Percentiles rank a stretch among this genome's conserved stretches.
Evolutionary conservation across 169 alveolate genomes (phyloP).

Genomic region (Cryptosporidium canis): DNA sequence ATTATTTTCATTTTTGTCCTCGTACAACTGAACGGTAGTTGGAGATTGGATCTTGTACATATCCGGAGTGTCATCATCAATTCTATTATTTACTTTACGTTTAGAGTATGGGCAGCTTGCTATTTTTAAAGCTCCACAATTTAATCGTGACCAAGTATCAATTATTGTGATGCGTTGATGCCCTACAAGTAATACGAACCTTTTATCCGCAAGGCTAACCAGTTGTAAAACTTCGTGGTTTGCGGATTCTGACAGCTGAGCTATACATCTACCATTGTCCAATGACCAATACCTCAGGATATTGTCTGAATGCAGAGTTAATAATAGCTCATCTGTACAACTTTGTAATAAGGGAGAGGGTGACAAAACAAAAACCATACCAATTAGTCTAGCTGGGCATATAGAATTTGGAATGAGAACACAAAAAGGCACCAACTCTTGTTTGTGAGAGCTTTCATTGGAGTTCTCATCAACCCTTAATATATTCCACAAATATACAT

Average conservation of each 20-base stretch:
- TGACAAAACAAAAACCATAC: constrained; percentile 67
- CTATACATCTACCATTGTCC: constrained; percentile 76
- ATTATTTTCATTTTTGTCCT: not conserved
- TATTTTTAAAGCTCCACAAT: constrained; percentile 60
- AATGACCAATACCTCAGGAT: constrained; percentile 76
- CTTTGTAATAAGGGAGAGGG: constrained; percentile 62
- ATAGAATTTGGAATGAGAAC: constrained; percentile 48
- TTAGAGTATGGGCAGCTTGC: constrained; percentile 57
- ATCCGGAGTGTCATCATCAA: constrained; percentile 60
- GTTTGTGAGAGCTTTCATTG: not conserved
- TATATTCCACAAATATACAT: constrained; percentile 68
- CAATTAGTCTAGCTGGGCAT: constrained; percentile 1
- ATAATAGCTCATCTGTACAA: constrained; percentile 73
- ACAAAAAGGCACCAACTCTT: constrained; percentile 18
- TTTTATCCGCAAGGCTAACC: constrained; percentile 46
- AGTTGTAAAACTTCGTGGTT: constrained; percentile 57
- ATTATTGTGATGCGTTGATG: constrained; percentile 56
- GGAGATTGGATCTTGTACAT: constrained; percentile 62
- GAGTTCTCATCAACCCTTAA: not conserved
- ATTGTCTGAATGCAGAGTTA: constrained; percentile 76
- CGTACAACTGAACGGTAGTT: not conserved
- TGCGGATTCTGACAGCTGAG: constrained; percentile 71
- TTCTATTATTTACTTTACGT: constrained; percentile 32
- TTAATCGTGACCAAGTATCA: constrained; percentile 68
- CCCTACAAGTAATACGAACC: constrained; percentile 53